Base-by-base conservation (phyloP, 306 rosid species). In the Morella rubra region DNA sequence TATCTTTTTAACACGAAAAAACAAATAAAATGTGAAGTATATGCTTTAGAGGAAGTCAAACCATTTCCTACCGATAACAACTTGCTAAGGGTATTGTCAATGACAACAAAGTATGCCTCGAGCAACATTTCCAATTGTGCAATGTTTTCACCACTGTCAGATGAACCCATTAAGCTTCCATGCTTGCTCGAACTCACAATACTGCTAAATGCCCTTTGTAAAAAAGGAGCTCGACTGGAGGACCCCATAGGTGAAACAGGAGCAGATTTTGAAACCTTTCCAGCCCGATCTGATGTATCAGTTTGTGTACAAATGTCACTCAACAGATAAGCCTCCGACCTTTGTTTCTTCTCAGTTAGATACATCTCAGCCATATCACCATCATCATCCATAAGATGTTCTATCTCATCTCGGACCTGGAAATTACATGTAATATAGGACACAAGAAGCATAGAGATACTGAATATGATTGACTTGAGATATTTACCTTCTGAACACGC, bases 281-380 rank as follows among this genome's bases (percentile, higher is more conserved):
- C 75, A 69, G 85, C 81, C 67, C 77, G 77, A 62, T 73, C 54
- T 11, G 74, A 75, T 51, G 78, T 50, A 69, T 51, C 54, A 42
- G 69, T 75, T 83, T 84, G 91, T 72, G 79, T 74, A 78, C 71
- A 52, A 76, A 73, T 77, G 77, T 89, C 93, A 83, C 83, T 86
- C 22, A 59, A 62, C 82, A 78, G 69, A 76, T 79, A 77, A n/a
- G 84, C 58, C 84, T 95, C 99, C 91, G 84, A 83, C 77, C 96
- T 86, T 37, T 86, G 84, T 87, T 95, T 95, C 93, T 92, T 95
- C 89, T 95, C 97, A 0, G 99, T 91, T 46, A 95, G 96, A 64
- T 95, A 92, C 99, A 95, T 91, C 89, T 95, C 99, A 46, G 99
- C 98, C 99, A 95, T 95, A 82, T 95, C 99, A 47, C 96, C 99